Conservation (phyloP, 805 yeast species). For the Candida sanyiensis region DNA sequence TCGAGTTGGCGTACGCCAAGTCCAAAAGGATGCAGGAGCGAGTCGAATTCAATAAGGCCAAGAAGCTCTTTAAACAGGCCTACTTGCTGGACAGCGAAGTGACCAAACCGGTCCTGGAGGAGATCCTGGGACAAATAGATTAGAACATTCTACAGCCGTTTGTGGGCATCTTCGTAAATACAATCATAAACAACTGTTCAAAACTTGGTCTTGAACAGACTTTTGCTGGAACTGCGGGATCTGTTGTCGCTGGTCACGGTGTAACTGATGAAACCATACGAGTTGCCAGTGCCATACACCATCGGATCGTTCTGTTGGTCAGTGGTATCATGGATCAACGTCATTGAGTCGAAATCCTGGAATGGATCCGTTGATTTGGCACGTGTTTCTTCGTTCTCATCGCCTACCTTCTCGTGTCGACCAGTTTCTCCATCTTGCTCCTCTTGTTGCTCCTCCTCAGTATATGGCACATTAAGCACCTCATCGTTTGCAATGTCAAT, state of each 20-base stretch:
- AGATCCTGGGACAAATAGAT: constrained; percentile 2
- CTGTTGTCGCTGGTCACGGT: constrained; percentile 32
- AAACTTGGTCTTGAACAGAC: constrained; percentile 26
- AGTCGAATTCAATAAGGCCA: constrained; percentile 17
- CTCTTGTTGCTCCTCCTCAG: constrained; percentile 4
- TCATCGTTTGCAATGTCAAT: constrained; percentile 28
- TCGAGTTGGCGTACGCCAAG: constrained; percentile 85
- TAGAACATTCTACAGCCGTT: not conserved
- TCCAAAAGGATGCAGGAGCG: constrained; percentile 73
- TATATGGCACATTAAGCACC: constrained; percentile 14
- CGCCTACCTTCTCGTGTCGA: not conserved
- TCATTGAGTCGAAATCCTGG: constrained; percentile 78
- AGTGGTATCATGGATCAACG: constrained; percentile 60
- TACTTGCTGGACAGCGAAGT: not conserved
- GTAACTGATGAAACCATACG: constrained; percentile 37
- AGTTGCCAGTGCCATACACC: constrained; percentile 40
- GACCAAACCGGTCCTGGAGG: not conserved
- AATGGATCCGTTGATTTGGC: constrained; percentile 56
- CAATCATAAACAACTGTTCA: too few species aligned
- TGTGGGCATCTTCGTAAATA: too few species aligned
- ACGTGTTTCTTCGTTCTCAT: constrained; percentile 8
- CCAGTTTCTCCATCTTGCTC: constrained; percentile 20
- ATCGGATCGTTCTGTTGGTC: constrained; percentile 36
- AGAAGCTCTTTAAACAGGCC: not conserved
- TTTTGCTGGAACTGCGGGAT: constrained; percentile 34